Base-by-base conservation (phyloP, 1,139 yeast species). In the Tardiomyces blankii region DNA sequence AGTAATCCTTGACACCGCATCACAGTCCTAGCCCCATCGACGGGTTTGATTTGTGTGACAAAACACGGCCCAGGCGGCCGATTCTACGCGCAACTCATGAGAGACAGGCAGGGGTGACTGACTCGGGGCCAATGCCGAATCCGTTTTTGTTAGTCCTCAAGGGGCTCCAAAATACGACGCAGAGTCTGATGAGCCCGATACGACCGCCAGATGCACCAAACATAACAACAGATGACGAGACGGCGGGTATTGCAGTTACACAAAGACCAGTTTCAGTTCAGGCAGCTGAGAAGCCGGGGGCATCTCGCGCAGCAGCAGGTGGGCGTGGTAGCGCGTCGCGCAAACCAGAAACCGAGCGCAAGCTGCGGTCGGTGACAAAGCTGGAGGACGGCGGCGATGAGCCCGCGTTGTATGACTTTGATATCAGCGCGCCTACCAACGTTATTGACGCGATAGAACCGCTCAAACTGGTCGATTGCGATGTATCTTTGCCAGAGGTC, bases 71-170 rank as follows among this genome's bases (percentile, higher is more conserved):
- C n/a, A n/a, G n/a, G n/a, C n/a, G 25, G 25, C 25, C 25, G 7
- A 21, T 21, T 21, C 25, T 7, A 21, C 4, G 25, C 25, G 25
- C 7, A 21, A 21, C 25, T 21, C 25, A 21, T 21, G 25, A 21
- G 25, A 21, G 25, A 21, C 25, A 5, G 25, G 25, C 25, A 21
- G 25, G 25, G 25, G 7, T 4, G 7, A 21, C 25, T 21, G 25
- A 5, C 16, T 30, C 35, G 35, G 35, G 16, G 38, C 16, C n/a
- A 8, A 51, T 54, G 58, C 47, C 55, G 38, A 55, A 55, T 45
- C 57, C 58, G 19, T 44, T 55, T 18, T 41, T 49, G 38, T 42
- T 54, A 23, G 55, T 54, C 42, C 48, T 54, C 23, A 52, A 52
- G 41, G 58, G 57, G 39, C 49, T 53, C 16, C 51, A 49, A 32